Evolutionary conservation across 306 rosid species (phyloP), one percentile per base, ranked within the genome.

Genomic region (Vachellia collinsii): DNA sequence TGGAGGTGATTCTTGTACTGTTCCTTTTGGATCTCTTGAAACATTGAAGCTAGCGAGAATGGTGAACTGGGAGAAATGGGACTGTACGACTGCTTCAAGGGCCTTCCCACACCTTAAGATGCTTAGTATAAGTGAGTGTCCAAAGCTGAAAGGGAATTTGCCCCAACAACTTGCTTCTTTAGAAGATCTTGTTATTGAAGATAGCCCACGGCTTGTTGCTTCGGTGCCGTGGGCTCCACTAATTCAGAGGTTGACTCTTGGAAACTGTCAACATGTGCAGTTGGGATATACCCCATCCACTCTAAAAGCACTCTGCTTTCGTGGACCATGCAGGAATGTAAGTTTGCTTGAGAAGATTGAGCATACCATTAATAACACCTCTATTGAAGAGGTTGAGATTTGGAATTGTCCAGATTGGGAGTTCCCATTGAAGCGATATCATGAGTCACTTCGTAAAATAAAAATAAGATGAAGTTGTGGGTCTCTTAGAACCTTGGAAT

Each of bases 1-100:
- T n/a, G n/a, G n/a, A n/a, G n/a, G n/a, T n/a, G n/a, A n/a, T n/a
- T n/a, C n/a, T n/a, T n/a, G n/a, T n/a, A n/a, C n/a, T n/a, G n/a
- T n/a, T 23, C 39, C 67, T 0, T 80, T 63, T 72, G 14, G 73
- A 72, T 73, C 51, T 34, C 56, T 80, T 10, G 46, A 72, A 62
- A 3, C 3, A n/a, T 22, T 80, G 70, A 48, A 13, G 9, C 63
- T 80, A 1, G n/a, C 14, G 13, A 0, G 48, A 1, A 72, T 80
- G 83, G 11, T 5, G 23, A 42, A 17, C 5, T 72, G 78, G 78
- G 43, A 62, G 43, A 7, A 37, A 80, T 80, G 83, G 83, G 77
- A 72, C 25, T 71, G 75, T 23, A 13, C 10, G 8, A 22, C 7
- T 56, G 13, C 11, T 13, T 66, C 37, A 13, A 38, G 42, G 7